Percentiles rank a stretch among this genome's conserved stretches.
phyloP scores from a whole-genome alignment of 257 asterid species.

The Solanum chiquidenum region DNA sequence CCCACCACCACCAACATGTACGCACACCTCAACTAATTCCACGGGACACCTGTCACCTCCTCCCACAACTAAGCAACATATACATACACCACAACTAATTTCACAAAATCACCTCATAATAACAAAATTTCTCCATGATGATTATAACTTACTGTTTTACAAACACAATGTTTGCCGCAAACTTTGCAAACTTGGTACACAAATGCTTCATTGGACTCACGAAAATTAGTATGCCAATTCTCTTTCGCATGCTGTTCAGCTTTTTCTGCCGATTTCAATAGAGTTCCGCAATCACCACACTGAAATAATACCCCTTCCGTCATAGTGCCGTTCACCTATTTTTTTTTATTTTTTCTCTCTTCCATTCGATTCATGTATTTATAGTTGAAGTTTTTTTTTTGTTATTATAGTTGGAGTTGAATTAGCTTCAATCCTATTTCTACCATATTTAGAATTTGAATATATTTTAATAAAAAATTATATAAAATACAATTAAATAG shows the following conservation, averaged over 20 bases:
- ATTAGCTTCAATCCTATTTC: too few relatives aligned
- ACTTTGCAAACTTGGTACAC: slow-evolving; percentile 58
- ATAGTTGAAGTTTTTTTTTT: neutral
- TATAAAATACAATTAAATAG: too few relatives aligned
- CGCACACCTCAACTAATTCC: neutral
- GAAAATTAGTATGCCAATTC: slow-evolving; percentile 61
- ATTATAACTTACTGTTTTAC: slow-evolving; percentile 49
- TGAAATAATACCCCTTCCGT: slow-evolving; percentile 44
- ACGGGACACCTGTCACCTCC: neutral
- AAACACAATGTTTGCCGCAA: slow-evolving; percentile 82
- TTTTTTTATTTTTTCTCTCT: neutral
- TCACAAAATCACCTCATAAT: neutral
- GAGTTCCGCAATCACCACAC: slow-evolving; percentile 88
- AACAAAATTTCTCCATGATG: neutral
- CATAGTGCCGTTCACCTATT: slow-evolving; percentile 17
- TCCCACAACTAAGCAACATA: neutral
- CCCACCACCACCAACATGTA: neutral
- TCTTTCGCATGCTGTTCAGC: slow-evolving; percentile 90
- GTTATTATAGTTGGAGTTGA: neutral
- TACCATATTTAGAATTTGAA: too few relatives aligned
- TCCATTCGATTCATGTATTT: neutral
- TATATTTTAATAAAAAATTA: too few relatives aligned
- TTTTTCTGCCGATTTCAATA: slow-evolving; percentile 68
- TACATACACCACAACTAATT: neutral
- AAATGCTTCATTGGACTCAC: slow-evolving; percentile 74